Evolutionary conservation across 768 basidiomycete genomes (phyloP).

Genomic region (Baorangia bicolor): DNA sequence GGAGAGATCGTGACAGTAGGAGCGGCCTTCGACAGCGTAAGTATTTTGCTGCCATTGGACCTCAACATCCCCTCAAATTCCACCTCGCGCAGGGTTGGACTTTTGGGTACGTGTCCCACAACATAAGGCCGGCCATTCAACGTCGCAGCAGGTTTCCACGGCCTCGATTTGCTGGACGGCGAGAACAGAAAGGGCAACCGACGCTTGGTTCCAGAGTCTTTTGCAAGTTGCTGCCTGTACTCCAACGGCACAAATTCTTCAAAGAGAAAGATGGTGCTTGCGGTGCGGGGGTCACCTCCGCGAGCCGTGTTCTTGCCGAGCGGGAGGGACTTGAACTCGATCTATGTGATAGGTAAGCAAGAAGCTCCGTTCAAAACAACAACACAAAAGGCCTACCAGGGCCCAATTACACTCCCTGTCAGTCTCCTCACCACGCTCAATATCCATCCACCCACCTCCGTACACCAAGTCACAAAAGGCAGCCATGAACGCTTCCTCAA

Average conservation of each 20-base stretch:
- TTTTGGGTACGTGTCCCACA: conserved; percentile 53
- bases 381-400: conserved; percentile 52
- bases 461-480: conserved; percentile 82
- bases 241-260: conserved; percentile 94
- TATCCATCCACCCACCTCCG: conserved; percentile 84
- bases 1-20: conserved; percentile 27
- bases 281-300: conserved; percentile 64
- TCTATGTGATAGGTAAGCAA: conserved; percentile 45
- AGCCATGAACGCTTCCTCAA: conserved; percentile 90
- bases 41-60: conserved; percentile 47
- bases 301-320: conserved; percentile 23
- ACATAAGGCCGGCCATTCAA: conserved; percentile 78
- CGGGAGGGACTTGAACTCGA: conserved; percentile 85
- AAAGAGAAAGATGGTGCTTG: conserved; percentile 73
- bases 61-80: conserved; percentile 79
- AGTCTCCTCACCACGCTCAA: conserved; percentile 63
- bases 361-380: not conserved
- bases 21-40: conserved; percentile 30
- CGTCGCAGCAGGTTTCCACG: conserved; percentile 82
- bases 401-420: conserved; percentile 93
- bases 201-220: conserved; percentile 51
- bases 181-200: conserved; percentile 72
- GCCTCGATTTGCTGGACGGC: conserved; percentile 43
- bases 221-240: conserved; percentile 72
- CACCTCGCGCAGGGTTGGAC: conserved; percentile 57